Percentiles rank a stretch among this genome's conserved stretches.
Evolutionary conservation across 2,329 filamentous ascomycete species (phyloP).

Genomic region (Fusarium floridanum): DNA sequence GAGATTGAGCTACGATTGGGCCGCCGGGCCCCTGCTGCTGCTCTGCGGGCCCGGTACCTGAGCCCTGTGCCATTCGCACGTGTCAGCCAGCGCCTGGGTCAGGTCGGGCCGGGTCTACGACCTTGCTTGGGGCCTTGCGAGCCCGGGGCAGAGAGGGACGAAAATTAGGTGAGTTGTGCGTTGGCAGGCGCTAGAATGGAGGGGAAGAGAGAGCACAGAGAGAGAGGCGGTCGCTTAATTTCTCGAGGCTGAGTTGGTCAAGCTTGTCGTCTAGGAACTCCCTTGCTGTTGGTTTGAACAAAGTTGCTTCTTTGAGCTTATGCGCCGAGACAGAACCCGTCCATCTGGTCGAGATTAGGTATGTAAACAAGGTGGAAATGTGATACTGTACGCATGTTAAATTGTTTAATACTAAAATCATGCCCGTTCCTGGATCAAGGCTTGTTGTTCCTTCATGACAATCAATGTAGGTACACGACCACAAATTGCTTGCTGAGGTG

Average conservation of each 20-base stretch:
- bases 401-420: neutral
- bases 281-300: conserved; percentile 3
- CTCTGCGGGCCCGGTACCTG: conserved; percentile 35
- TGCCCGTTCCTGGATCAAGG: neutral
- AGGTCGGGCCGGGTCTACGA: conserved; percentile 34
- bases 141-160: conserved; percentile 4
- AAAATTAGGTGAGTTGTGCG: conserved; percentile 31
- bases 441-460: neutral
- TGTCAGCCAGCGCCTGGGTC: conserved; percentile 35
- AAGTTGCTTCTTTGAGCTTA: neutral
- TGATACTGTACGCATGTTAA: neutral
- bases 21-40: neutral
- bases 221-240: neutral
- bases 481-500: conserved; percentile 8
- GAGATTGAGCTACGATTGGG: conserved; percentile 34
- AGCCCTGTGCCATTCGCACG: conserved; percentile 43
- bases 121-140: neutral
- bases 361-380: conserved; percentile 20
- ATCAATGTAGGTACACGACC: conserved; percentile 2
- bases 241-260: conserved; percentile 11
- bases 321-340: conserved; percentile 19
- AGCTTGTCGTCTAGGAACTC: conserved; percentile 3
- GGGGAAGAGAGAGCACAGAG: neutral
- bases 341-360: conserved; percentile 26
- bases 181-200: conserved; percentile 37